Evolutionary conservation across 345 rosid species (phyloP), one percentile per base, ranked within the genome.

Genomic region (Citrus inodora): DNA sequence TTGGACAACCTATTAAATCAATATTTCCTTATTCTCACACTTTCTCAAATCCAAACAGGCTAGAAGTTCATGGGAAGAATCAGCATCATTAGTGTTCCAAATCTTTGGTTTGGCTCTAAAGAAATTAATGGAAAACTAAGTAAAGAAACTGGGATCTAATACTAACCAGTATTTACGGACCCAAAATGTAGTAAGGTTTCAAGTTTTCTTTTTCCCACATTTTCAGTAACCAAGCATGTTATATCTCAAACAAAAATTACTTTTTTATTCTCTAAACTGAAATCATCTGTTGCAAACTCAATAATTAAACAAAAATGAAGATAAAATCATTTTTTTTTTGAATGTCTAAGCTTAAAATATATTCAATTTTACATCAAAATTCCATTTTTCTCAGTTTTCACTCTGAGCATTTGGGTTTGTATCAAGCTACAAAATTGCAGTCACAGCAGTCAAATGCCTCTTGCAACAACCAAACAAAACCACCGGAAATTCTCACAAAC

Each of bases 41-140:
- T 73, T 70, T 42, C 74, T 68, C 65, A 32, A 56, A 61, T 27
- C 61, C 80, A 75, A 70, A 64, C 59, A 51, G 64, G 55, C 63
- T 59, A 70, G 13, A 40, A n/a, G 25, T 74, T 74, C 37, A 6
- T 64, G 55, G 35, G 55, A n/a, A 46, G 35, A 28, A 48, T 17
- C 7, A 16, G 53, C 77, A 59, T 24, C 40, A n/a, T n/a, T 76
- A 21, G 37, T 33, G 38, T 24, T 19, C 17, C 48, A 28, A 77
- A 51, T 51, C 56, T 51, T 51, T 51, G 19, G 56, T 51, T 51
- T 51, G 7, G 58, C 21, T 62, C 27, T 46, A 33, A 17, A 67
- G 28, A 76, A 32, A 21, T 64, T 30, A 5, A n/a, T 8, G 64
- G 28, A n/a, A 24, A n/a, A 75, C 16, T 38, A 77, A 68, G 30